Conservation (phyloP, 2,329 filamentous ascomycete species). For the Colletotrichum plurivorum region DNA sequence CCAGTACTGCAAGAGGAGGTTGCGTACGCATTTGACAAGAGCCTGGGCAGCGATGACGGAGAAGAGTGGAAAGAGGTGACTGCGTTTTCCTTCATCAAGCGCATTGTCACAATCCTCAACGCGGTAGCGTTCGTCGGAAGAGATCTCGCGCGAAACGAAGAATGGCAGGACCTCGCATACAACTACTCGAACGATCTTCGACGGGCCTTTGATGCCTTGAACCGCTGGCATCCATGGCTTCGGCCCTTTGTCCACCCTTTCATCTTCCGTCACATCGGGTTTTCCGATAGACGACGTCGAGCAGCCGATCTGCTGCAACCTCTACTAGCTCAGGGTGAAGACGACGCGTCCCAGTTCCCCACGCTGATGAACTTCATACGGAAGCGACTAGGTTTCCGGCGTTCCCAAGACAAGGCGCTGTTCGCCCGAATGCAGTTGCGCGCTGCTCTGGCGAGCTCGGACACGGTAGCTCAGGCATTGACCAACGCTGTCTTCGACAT, state of each 20-base stretch:
- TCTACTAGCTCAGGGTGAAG: background rate
- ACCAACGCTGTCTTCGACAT: constrained; percentile 23
- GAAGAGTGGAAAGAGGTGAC: constrained; percentile 10
- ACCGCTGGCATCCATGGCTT: constrained; percentile 24
- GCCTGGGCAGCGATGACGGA: background rate
- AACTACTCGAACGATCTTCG: constrained; percentile 12
- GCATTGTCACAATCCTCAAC: constrained; percentile 14
- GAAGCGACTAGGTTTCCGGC: background rate
- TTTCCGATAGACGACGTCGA: background rate
- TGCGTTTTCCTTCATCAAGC: constrained; percentile 9
- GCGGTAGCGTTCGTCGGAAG: constrained; percentile 18
- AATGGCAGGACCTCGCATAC: constrained; percentile 20
- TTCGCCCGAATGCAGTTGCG: constrained; percentile 17
- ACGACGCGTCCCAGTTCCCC: background rate
- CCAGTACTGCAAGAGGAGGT: constrained; percentile 13
- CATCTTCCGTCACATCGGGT: constrained; percentile 9
- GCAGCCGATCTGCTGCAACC: background rate
- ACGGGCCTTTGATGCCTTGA: constrained; percentile 11
- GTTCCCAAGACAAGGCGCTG: background rate
- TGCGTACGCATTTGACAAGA: background rate
- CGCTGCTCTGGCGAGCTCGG: constrained; percentile 14
- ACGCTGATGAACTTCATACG: constrained; percentile 2
- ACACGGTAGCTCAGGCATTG: constrained; percentile 19
- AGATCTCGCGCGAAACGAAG: constrained; percentile 4
- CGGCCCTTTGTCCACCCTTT: constrained; percentile 23